Base-by-base conservation (phyloP, 169 alveolate genomes). In the Miamiensis avidus region DNA sequence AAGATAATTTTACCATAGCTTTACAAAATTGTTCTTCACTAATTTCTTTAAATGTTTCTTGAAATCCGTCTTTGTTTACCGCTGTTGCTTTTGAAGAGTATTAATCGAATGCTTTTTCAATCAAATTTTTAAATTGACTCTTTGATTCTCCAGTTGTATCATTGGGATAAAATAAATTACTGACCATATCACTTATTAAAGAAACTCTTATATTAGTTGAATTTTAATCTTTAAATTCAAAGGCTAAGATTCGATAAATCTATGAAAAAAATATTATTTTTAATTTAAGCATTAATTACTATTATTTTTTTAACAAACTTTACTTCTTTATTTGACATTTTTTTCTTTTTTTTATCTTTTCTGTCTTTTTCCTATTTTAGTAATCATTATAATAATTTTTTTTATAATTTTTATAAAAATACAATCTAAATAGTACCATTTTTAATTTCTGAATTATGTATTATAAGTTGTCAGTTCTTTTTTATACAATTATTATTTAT, bases 111-210 rank as follows among this genome's bases (percentile, higher is more conserved):
- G 90, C 86, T 69, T 86, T 82, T 69, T 87, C 84, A 6, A 90
- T 76, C 32, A 90, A 74, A 49, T 65, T 74, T 84, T 87, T 81
- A 65, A 87, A 89, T 76, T 87, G 83, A 30, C 81, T 78, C 81
- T 87, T 90, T 29, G 91, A 85, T 76, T 87, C 91, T 0, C 91
- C 94, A 0, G 82, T 76, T 28, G 74, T 72, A 76, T 81, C 84
- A 83, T 90, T 83, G 25, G 90, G 91, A 82, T 90, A 90, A 69
- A 81, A 82, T 32, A 82, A 74, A 31, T 78, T 83, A 75, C 89
- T 90, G 15, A 86, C 90, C 90, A 86, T 86, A 31, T 86, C 90
- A 29, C 87, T 74, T 31, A 86, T 86, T 72, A 86, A 64, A 75
- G 74, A 49, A 31, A 86, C 81, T 81, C 81, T 86, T 28, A 86